Percentiles rank a stretch among this genome's conserved stretches.
Evolutionary conservation across 2,329 filamentous ascomycete genomes (phyloP).

Genomic region (Botrytis fragariae): DNA sequence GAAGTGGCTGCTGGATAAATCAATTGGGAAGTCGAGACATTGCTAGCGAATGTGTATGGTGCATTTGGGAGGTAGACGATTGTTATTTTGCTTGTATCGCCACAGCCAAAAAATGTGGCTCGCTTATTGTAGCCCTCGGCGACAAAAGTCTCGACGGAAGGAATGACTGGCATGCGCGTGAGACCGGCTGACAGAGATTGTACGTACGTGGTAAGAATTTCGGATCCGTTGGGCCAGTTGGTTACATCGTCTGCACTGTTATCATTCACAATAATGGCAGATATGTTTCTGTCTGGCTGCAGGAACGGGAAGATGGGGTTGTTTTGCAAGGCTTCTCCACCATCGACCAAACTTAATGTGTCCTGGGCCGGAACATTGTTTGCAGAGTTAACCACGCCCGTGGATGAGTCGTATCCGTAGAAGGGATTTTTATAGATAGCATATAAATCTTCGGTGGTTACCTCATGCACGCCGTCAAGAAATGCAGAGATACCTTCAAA

Average conservation of each 20-base stretch:
- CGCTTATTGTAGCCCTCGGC: slow-evolving; percentile 31
- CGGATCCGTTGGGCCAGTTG: slow-evolving; percentile 43
- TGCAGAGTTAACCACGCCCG: slow-evolving; percentile 25
- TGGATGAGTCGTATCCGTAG: slow-evolving; percentile 44
- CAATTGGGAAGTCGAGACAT: slow-evolving; percentile 37
- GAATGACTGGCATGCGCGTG: slow-evolving; percentile 47
- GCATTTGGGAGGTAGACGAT: slow-evolving; percentile 44
- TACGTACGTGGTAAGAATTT: slow-evolving; percentile 39
- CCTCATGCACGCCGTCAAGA: slow-evolving; percentile 36
- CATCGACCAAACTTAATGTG: slow-evolving; percentile 45
- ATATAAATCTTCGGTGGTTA: slow-evolving; percentile 35
- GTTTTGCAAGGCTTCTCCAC: slow-evolving; percentile 46
- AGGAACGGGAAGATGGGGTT: slow-evolving; percentile 50
- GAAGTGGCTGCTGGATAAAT: slow-evolving; percentile 40
- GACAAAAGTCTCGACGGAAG: slow-evolving; percentile 39
- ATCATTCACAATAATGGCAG: slow-evolving; percentile 47
- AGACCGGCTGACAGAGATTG: slow-evolving; percentile 26
- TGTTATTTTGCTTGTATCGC: slow-evolving; percentile 31
- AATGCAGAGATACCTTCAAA: slow-evolving; percentile 34
- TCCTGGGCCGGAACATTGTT: slow-evolving; percentile 40
- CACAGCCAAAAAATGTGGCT: slow-evolving; percentile 46
- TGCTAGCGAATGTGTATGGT: slow-evolving; percentile 40
- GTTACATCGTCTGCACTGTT: slow-evolving; percentile 45
- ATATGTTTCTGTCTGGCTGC: slow-evolving; percentile 41
- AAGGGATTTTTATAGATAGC: slow-evolving; percentile 62